Evolutionary conservation across 2,329 filamentous ascomycete genomes (phyloP).

Genomic region (Trichophyton equinum): DNA sequence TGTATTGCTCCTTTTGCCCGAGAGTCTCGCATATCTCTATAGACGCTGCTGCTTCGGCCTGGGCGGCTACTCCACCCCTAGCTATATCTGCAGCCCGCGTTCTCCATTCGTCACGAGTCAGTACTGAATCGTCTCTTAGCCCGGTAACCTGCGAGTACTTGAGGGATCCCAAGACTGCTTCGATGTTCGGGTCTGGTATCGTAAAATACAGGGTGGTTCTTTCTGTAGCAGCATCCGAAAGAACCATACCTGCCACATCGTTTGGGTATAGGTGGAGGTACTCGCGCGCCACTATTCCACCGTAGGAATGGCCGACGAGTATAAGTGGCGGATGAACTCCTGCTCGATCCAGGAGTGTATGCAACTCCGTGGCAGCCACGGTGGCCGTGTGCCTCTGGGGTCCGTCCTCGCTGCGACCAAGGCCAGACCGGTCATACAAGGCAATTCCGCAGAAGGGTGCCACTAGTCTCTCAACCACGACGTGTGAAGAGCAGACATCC

Average conservation of each 20-base stretch:
- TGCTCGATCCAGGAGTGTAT: conserved; percentile 18
- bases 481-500: conserved; percentile 25
- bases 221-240: conserved; percentile 28
- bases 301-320: conserved; percentile 31
- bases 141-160: conserved; percentile 24
- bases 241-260: conserved; percentile 26
- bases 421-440: conserved; percentile 29
- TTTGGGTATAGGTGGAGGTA: conserved; percentile 24
- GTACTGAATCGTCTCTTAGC: conserved; percentile 18
- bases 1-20: conserved; percentile 22
- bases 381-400: conserved; percentile 14
- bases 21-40: conserved; percentile 20
- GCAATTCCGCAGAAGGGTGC: conserved; percentile 20
- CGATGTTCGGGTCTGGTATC: conserved; percentile 22
- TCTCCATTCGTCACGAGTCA: conserved; percentile 26
- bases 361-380: conserved; percentile 22
- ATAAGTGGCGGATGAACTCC: conserved; percentile 21
- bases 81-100: conserved; percentile 21
- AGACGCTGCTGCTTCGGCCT: conserved; percentile 17
- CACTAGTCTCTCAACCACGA: conserved; percentile 23
- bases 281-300: conserved; percentile 29
- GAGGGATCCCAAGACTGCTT: conserved; percentile 21
- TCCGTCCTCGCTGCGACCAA: conserved; percentile 24
- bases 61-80: conserved; percentile 14
- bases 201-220: conserved; percentile 21